Conservation (phyloP, 192 early-diverging fungal species). For the Piromyces sp. region DNA sequence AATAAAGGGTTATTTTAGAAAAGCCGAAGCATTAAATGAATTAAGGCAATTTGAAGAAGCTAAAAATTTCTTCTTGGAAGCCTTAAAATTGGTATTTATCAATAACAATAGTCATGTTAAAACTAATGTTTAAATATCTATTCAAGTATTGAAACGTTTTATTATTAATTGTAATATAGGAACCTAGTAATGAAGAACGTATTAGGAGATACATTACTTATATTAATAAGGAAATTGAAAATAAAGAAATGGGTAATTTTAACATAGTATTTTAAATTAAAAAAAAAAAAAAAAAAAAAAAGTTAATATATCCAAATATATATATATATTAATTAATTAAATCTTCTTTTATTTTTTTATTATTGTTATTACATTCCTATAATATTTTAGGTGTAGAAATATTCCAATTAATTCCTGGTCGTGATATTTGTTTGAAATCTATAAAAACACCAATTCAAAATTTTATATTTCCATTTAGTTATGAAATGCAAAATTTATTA, state of each 20-base stretch:
- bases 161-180: neutral
- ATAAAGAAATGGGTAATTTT: constrained; percentile 1
- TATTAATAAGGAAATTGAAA: constrained; percentile 3
- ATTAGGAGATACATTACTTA: constrained; percentile 12
- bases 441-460: constrained; percentile 53
- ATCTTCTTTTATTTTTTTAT: no score
- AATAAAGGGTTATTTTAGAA: constrained; percentile 41
- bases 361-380: neutral
- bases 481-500: constrained; percentile 68
- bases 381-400: constrained; percentile 25
- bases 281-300: no score
- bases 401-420: constrained; percentile 47
- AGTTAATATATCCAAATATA: no score
- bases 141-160: constrained; percentile 7
- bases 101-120: constrained; percentile 16
- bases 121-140: constrained; percentile 11
- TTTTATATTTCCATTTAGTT: constrained; percentile 56
- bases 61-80: constrained; percentile 16
- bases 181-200: neutral
- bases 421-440: constrained; percentile 45
- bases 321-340: no score
- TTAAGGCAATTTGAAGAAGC: constrained; percentile 27
- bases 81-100: constrained; percentile 24
- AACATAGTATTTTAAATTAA: no score
- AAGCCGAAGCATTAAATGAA: constrained; percentile 33